Evolutionary conservation across 2,329 filamentous ascomycete species (phyloP).

Genomic region (Cercospora sesami): DNA sequence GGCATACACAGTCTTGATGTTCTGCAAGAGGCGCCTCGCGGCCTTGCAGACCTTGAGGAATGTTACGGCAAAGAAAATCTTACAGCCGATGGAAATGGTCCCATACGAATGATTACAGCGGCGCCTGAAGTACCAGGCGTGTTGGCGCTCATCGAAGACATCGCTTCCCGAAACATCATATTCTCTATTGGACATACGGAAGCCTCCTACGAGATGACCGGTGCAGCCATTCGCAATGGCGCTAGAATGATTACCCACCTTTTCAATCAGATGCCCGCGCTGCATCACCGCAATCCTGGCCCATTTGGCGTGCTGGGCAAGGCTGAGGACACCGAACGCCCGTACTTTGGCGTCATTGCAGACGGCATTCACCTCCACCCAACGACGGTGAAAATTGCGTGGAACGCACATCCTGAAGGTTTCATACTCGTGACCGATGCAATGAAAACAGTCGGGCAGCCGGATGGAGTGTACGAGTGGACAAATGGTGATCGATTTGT

Average conservation of each 20-base stretch:
- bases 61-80: constrained; percentile 76
- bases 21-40: constrained; percentile 61
- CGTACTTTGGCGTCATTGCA: constrained; percentile 85
- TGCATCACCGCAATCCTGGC: constrained; percentile 76
- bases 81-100: constrained; percentile 38
- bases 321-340: constrained; percentile 51
- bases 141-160: constrained; percentile 63
- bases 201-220: constrained; percentile 51
- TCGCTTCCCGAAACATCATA: constrained; percentile 66
- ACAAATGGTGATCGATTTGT: constrained; percentile 69
- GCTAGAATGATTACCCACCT: constrained; percentile 57
- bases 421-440: constrained; percentile 90
- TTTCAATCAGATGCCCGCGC: constrained; percentile 57
- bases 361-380: constrained; percentile 90
- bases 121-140: constrained; percentile 74
- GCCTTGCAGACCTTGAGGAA: constrained; percentile 64
- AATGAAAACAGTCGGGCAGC: constrained; percentile 81
- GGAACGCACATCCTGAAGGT: constrained; percentile 78
- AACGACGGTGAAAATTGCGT: constrained; percentile 85
- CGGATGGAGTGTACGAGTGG: constrained; percentile 83
- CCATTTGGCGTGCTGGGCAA: constrained; percentile 82
- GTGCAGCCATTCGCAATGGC: constrained; percentile 49
- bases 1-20: constrained; percentile 79
- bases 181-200: constrained; percentile 63
- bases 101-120: constrained; percentile 78